Evolutionary conservation across 2,329 filamentous ascomycete genomes (phyloP).

Genomic region (Anthostomella pinea): DNA sequence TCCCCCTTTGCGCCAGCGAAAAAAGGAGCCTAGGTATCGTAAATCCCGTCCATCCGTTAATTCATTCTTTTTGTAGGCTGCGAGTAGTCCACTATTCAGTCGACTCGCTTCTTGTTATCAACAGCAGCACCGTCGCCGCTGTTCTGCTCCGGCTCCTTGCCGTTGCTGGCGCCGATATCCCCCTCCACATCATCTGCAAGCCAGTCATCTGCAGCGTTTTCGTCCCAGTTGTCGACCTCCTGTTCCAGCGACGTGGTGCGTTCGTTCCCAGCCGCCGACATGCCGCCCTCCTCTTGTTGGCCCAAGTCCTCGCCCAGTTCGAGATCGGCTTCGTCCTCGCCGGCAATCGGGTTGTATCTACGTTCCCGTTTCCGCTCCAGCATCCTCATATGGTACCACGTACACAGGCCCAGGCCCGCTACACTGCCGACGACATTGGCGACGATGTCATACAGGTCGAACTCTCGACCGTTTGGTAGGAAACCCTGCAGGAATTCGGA

Average conservation of each 20-base stretch:
- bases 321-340: slow-evolving; percentile 47
- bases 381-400: slow-evolving; percentile 95
- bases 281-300: slow-evolving; percentile 64
- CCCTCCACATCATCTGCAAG: slow-evolving; percentile 38
- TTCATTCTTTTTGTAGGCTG: slow-evolving; percentile 13
- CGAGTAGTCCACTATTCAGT: slow-evolving; percentile 23
- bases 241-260: slow-evolving; percentile 60
- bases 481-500: slow-evolving; percentile 74
- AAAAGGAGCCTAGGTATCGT: slow-evolving; percentile 23
- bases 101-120: slow-evolving; percentile 34
- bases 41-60: slow-evolving; percentile 17
- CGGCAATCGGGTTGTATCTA: slow-evolving; percentile 70
- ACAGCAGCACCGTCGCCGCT: slow-evolving; percentile 22
- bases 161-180: slow-evolving; percentile 23
- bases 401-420: slow-evolving; percentile 68
- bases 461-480: slow-evolving; percentile 67
- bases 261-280: slow-evolving; percentile 30
- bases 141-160: slow-evolving; percentile 26
- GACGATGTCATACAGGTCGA: slow-evolving; percentile 80
- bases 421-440: slow-evolving; percentile 83
- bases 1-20: slow-evolving; percentile 22
- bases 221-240: slow-evolving; percentile 91
- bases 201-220: no score
- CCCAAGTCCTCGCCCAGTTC: slow-evolving; percentile 27
- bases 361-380: slow-evolving; percentile 77